These are phyloP conservation scores for Tetramitus jugosus DNA, from an alignment of 208 protist species.

Conservation along the genomic window DNA sequence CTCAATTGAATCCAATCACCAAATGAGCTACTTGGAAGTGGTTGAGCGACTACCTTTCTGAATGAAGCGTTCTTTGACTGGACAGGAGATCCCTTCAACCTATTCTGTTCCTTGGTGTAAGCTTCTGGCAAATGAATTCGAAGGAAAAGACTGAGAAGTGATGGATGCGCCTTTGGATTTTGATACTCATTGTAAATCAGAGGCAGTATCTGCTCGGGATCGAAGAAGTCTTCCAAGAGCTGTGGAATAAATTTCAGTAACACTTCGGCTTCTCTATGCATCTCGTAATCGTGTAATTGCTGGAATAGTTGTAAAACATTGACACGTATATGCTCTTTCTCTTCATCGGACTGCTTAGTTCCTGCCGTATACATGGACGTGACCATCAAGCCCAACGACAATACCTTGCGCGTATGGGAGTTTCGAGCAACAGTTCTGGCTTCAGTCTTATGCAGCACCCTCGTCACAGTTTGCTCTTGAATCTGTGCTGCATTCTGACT, in stretches of 20 bases:
- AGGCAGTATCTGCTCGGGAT: conserved; percentile 10
- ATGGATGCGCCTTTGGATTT: conserved; percentile 14
- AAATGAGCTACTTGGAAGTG: neutral
- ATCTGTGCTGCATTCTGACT: too few species aligned
- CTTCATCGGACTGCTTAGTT: neutral
- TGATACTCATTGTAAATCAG: conserved; percentile 3
- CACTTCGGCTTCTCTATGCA: conserved; percentile 12
- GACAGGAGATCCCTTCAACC: neutral
- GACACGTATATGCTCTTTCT: neutral
- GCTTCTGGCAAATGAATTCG: conserved; percentile 2
- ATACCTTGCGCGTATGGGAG: neutral
- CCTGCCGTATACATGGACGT: conserved; percentile 3
- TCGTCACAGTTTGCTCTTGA: too few species aligned
- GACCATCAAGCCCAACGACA: conserved; percentile 7
- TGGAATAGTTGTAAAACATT: conserved; percentile 21
- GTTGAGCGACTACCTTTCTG: neutral
- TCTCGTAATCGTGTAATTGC: conserved; percentile 1
- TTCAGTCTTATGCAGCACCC: too few species aligned
- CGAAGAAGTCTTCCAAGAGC: conserved; percentile 20
- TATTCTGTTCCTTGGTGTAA: neutral
- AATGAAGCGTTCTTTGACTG: neutral
- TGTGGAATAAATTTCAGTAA: conserved; percentile 17
- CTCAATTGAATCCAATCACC: conserved; percentile 9
- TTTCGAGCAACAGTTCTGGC: neutral
- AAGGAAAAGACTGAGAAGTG: neutral